A percentile compares a stretch with the other conserved stretches of the same genome.
phyloP scores from a whole-genome alignment of 176 grass and related monocot genomes.

The Raddia guianensis region DNA sequence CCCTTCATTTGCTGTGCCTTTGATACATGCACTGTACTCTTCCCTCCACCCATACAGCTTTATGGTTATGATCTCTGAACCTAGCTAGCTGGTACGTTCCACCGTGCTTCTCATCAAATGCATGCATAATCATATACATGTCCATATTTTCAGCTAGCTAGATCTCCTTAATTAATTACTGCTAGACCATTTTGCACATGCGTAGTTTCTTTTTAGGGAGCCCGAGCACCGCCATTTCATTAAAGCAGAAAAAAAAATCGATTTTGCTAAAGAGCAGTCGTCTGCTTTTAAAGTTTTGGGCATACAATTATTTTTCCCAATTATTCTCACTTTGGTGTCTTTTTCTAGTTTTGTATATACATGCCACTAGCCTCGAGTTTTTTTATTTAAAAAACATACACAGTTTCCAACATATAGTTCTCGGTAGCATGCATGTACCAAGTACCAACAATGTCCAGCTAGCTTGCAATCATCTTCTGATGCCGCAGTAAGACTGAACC shows the following conservation, averaged over 20 bases:
- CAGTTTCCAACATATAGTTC: conserved; percentile 8
- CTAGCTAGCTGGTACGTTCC: neutral
- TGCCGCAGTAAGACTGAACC: conserved; percentile 43
- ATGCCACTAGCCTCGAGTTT: too few relatives aligned
- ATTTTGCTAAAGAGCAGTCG: too few relatives aligned
- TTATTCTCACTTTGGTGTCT: too few relatives aligned
- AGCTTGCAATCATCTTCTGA: conserved; percentile 52
- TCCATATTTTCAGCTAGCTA: neutral
- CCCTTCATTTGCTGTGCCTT: conserved; percentile 34
- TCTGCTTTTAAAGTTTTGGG: too few relatives aligned
- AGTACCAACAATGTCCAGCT: neutral
- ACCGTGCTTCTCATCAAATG: neutral
- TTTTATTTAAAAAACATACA: neutral
- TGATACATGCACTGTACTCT: conserved; percentile 24
- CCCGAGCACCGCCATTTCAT: too few relatives aligned
- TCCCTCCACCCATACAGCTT: conserved; percentile 20
- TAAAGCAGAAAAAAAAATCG: too few relatives aligned
- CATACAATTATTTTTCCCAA: too few relatives aligned
- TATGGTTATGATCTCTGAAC: conserved; percentile 33
- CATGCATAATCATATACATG: neutral
- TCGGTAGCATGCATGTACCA: conserved; percentile 5
- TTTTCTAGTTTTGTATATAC: too few relatives aligned
- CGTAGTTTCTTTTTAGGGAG: too few relatives aligned
- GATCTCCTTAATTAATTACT: neutral
- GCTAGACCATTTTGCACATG: neutral